A percentile compares a stretch with the other conserved stretches of the same genome.
phyloP scores from a whole-genome alignment of 345 rosid species.

The Noccaea bulbosa region DNA sequence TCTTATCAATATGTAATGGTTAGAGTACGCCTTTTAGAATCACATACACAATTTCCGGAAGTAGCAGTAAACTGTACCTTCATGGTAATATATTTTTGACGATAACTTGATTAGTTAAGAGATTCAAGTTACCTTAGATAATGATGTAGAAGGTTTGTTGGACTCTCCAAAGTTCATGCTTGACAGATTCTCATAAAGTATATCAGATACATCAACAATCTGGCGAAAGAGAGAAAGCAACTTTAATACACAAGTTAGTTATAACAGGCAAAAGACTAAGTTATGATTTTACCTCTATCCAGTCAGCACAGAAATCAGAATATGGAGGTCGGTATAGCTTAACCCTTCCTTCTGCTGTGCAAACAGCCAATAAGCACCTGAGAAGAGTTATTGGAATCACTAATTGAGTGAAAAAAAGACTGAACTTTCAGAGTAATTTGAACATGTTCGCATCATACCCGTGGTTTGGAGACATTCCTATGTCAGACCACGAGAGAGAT shows the following conservation, averaged over 20 bases:
- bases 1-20: slow-evolving; percentile 2
- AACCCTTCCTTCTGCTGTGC: slow-evolving; percentile 79
- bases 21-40: slow-evolving; percentile 1
- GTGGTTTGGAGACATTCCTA: slow-evolving; percentile 83
- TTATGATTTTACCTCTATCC: slow-evolving; percentile 71
- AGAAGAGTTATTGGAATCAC: slow-evolving; percentile 18
- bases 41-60: neutral
- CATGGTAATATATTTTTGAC: neutral
- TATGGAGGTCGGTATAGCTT: slow-evolving; percentile 85
- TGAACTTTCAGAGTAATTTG: too few relatives aligned
- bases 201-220: slow-evolving; percentile 73
- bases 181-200: slow-evolving; percentile 58
- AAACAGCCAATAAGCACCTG: slow-evolving; percentile 91
- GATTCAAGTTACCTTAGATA: slow-evolving; percentile 56
- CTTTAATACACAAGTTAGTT: neutral
- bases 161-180: slow-evolving; percentile 53
- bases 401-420: neutral
- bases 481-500: slow-evolving; percentile 89
- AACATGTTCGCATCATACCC: slow-evolving; percentile 54
- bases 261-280: neutral
- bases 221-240: slow-evolving; percentile 41
- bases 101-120: slow-evolving; percentile 2
- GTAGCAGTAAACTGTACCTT: neutral
- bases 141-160: slow-evolving; percentile 41
- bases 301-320: slow-evolving; percentile 84